Percentiles rank a stretch among this genome's conserved stretches.
phyloP scores from a whole-genome alignment of 139 green algal species.

The Closterium sp. region DNA sequence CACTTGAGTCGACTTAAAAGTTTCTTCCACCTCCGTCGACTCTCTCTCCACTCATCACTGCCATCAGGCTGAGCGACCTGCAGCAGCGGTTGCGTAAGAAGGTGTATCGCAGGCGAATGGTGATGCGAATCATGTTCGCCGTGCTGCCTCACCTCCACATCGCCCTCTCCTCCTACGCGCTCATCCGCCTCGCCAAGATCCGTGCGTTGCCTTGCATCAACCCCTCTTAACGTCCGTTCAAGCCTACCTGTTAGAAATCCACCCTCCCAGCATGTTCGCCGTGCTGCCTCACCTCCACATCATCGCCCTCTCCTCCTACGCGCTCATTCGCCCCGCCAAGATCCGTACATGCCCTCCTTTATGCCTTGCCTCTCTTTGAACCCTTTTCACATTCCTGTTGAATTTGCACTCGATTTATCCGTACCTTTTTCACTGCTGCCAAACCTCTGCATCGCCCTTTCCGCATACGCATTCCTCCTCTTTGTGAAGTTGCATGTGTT shows the following conservation, averaged over 20 bases:
- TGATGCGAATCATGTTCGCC: slow-evolving; percentile 3
- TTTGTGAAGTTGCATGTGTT: too few relatives aligned
- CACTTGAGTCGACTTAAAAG: too few relatives aligned
- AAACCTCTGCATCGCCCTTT: too few relatives aligned
- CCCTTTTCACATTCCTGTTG: too few relatives aligned
- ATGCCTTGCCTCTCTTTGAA: too few relatives aligned
- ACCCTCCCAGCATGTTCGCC: too few relatives aligned
- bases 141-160: slow-evolving; percentile 17
- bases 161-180: slow-evolving; percentile 18
- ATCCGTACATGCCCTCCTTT: not conserved
- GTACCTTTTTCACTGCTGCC: too few relatives aligned
- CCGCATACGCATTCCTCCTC: too few relatives aligned
- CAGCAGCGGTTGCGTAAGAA: slow-evolving; percentile 25
- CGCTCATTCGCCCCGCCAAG: slow-evolving; percentile 6
- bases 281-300: slow-evolving; percentile 16
- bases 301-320: slow-evolving; percentile 28
- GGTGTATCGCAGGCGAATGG: slow-evolving; percentile 26
- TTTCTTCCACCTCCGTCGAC: too few relatives aligned
- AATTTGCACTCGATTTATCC: too few relatives aligned
- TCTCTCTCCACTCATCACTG: not conserved
- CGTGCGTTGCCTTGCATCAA: not conserved
- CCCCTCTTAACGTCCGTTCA: too few relatives aligned
- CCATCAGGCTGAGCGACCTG: slow-evolving; percentile 39
- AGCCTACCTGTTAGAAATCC: too few relatives aligned
- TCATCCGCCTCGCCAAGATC: slow-evolving; percentile 18